Base-by-base conservation (phyloP, 2,329 filamentous ascomycete species). In the Fusarium decemcellulare region DNA sequence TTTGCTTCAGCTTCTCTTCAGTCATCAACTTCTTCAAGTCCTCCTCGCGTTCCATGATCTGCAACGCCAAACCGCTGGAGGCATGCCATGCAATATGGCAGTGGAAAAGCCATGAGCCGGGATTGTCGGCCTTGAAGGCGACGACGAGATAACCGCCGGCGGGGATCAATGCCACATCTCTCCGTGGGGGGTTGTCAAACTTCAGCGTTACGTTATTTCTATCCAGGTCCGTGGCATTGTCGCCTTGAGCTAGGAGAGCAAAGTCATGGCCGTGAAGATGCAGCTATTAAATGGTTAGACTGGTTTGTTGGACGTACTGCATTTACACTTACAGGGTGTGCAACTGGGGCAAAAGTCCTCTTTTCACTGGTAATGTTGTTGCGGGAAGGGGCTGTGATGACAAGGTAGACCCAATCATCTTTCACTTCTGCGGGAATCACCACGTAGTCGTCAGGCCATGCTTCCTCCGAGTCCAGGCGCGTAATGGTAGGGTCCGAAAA, bases 201-300 rank as follows among this genome's bases (percentile, higher is more conserved):
- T 63, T 67, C 2, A 68, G 59, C 12, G 8, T 47, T 42, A 8
- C 51, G 8, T 51, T 44, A 5, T 40, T 34, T 10, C 10, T 48
- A 1, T 34, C 2, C 37, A 32, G 14, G 6, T 44, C n/a, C 2
- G 46, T 7, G 12, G 42, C 55, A 32, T 60, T 53, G 5, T 32
- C 37, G 0, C 63, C 65, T 32, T 67, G 65, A 0, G 65, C 65
- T 4, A 67, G 48, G 6, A 68, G 63, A 2, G 59, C 59, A 36
- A 68, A 67, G 59, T 63, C 65, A 5, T 67, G 65, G 1, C 63
- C 65, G 7, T 68, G 59, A 5, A 68, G 65, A 54, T 68, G 59
- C 3, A 51, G 34, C 47, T 51, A 10, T 37, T 36, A n/a, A 37
- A 8, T 1, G 9, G 9, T 51, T 18, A 51, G 47, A 29, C 34